Evolutionary conservation across 345 rosid genomes (phyloP).

Genomic region (Eutrema heterophyllum): DNA sequence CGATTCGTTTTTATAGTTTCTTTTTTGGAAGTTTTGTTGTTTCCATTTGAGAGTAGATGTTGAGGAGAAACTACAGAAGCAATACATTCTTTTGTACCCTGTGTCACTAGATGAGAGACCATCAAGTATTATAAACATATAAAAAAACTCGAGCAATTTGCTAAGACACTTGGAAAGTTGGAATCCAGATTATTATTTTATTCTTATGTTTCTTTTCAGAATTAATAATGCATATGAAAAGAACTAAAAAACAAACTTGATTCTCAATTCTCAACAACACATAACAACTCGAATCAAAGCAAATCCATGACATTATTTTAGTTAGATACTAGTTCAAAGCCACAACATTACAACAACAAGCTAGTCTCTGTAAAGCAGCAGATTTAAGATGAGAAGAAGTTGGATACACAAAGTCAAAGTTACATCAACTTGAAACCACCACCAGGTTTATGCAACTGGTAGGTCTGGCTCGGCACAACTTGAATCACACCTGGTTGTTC

Average conservation of each 20-base stretch:
- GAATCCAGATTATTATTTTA: too few relatives aligned
- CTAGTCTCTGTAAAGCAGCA: neutral
- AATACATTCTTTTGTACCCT: neutral
- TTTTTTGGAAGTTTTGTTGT: neutral
- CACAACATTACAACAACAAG: conserved; percentile 15
- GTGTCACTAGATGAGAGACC: neutral
- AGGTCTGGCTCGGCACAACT: conserved; percentile 58
- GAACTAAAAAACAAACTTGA: too few relatives aligned
- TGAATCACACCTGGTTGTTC: conserved; percentile 91
- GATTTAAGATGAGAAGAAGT: conserved; percentile 13
- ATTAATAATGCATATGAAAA: neutral
- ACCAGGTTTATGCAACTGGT: conserved; percentile 51
- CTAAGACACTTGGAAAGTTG: too few relatives aligned
- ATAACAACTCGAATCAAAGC: neutral
- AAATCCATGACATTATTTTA: conserved; percentile 10
- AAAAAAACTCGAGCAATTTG: neutral
- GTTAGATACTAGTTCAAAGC: neutral
- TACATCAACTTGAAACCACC: conserved; percentile 24
- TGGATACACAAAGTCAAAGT: neutral
- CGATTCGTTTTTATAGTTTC: neutral
- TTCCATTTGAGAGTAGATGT: conserved; percentile 4
- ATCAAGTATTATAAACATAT: neutral
- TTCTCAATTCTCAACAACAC: neutral
- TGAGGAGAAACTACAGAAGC: neutral
- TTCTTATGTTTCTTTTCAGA: too few relatives aligned